Percentiles rank a stretch among this genome's conserved stretches.
Evolutionary conservation across 495 filamentous ascomycete genomes (phyloP).

Genomic region (Aspergillus coremiiformis): DNA sequence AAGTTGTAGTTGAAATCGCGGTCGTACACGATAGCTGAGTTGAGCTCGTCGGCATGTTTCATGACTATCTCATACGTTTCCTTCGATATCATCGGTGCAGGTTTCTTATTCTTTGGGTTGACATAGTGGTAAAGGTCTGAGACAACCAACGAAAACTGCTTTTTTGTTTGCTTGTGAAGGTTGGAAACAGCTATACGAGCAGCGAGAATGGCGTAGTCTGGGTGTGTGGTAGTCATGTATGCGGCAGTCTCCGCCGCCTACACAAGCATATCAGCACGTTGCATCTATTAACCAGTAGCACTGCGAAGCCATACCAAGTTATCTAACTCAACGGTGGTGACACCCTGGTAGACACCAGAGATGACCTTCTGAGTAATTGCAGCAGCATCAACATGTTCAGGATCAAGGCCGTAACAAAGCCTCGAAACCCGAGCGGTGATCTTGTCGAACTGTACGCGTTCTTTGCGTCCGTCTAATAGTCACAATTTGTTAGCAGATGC

Average conservation of each 20-base stretch:
- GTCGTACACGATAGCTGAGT: slow-evolving; percentile 98
- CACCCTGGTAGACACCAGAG: slow-evolving; percentile 97
- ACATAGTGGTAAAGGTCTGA: slow-evolving; percentile 91
- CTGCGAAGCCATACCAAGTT: slow-evolving; percentile 65
- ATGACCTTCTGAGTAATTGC: slow-evolving; percentile 99
- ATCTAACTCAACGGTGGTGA: slow-evolving; percentile 90
- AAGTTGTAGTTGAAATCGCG: slow-evolving; percentile 99
- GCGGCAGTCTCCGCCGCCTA: slow-evolving; percentile 97
- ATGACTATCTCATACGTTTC: slow-evolving; percentile 84
- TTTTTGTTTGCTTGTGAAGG: slow-evolving; percentile 99
- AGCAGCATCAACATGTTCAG: slow-evolving; percentile 93
- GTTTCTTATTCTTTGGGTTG: slow-evolving; percentile 83
- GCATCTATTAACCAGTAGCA: background rate
- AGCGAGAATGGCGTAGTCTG: slow-evolving; percentile 97
- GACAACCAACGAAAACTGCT: slow-evolving; percentile 93
- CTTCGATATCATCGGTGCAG: slow-evolving; percentile 88
- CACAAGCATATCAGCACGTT: slow-evolving; percentile 11
- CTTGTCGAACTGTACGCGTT: slow-evolving; percentile 99
- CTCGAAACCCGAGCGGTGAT: slow-evolving; percentile 97
- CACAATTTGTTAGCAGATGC: slow-evolving; percentile 18
- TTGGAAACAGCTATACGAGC: slow-evolving; percentile 98
- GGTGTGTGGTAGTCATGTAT: slow-evolving; percentile 99
- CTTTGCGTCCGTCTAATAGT: slow-evolving; percentile 86
- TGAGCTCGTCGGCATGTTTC: slow-evolving; percentile 91
- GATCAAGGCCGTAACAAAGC: slow-evolving; percentile 93